Evolutionary conservation across 2,329 filamentous ascomycete genomes (phyloP).

Genomic region (Rhytidhysteron rufulum): DNA sequence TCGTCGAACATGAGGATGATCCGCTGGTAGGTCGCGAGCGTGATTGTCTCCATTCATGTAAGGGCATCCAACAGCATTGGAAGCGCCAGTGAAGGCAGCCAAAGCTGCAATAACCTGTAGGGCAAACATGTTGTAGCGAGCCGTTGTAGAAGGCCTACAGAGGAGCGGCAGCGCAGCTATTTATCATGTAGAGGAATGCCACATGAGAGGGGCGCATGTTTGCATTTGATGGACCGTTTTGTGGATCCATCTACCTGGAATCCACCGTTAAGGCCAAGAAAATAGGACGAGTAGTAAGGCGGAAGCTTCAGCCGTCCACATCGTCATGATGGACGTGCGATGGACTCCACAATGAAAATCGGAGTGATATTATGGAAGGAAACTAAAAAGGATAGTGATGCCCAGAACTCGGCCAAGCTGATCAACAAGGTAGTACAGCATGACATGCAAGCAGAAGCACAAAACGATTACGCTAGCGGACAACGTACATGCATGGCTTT

Average conservation of each 20-base stretch:
- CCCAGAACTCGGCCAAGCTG: no score
- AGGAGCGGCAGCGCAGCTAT: constrained; percentile 5
- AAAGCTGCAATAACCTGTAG: constrained; percentile 19
- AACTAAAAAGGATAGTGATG: no score
- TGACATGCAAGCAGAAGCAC: no score
- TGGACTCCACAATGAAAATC: no score
- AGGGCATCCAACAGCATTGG: constrained; percentile 26
- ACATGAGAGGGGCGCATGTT: not conserved
- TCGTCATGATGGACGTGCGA: no score
- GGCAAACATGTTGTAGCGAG: constrained; percentile 20
- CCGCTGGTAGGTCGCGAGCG: constrained; percentile 21
- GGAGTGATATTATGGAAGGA: no score
- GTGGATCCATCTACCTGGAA: not conserved
- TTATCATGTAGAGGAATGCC: constrained; percentile 4
- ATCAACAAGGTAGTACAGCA: no score
- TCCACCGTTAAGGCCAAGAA: no score
- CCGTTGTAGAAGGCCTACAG: not conserved
- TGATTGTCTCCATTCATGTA: constrained; percentile 27
- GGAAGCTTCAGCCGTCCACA: no score
- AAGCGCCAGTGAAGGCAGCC: constrained; percentile 18
- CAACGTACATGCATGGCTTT: no score
- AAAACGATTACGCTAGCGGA: no score
- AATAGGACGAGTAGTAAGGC: no score
- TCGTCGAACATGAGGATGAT: constrained; percentile 26
- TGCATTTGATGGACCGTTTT: not conserved